Base-by-base conservation (phyloP, 768 basidiomycete genomes). In the Rhodocollybia butyracea region DNA sequence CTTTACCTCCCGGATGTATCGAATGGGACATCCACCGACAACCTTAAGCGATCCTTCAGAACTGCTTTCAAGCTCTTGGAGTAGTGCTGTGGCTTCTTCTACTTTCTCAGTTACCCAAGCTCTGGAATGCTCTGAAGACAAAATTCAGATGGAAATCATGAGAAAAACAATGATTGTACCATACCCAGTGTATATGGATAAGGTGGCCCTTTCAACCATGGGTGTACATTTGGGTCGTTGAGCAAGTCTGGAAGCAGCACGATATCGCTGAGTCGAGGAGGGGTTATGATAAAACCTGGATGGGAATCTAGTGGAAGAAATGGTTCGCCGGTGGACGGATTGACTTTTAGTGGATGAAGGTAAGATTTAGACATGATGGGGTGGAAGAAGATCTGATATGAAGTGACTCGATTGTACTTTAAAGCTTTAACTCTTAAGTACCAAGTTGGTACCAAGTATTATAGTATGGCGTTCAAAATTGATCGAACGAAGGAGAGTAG, bases 221-320 rank as follows among this genome's bases (percentile, higher is more conserved):
- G 60, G 51, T 72, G 76, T 6, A 89, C 71, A 5, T 69, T 63
- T 31, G 68, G 66, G 58, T 88, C 81, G 57, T 84, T 85, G 61
- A 86, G 60, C 55, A 73, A 61, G 0, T 70, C 59, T 6, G 73
- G 58, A n/a, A 74, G 55, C 8, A 61, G 50, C 26, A 72, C 65
- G 12, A 67, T 73, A 60, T 85, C 82, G 34, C 64, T 67, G 24
- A 62, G 50, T 38, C 85, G 80, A 17, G 81, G 81, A 17, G 85
- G 79, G 6, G 85, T 87, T 34, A 87, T 57, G 54, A 87, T 78
- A 59, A 86, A 80, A 56, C 81, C 74, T 53, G 75, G 71, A 36
- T 82, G 82, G 32, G 66, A 59, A 3, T 75, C 70, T 21, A 88
- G 73, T 11, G 77, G 79, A 15, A 87, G 73, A 66, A 81, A 86